These are phyloP conservation scores for Austroboletus rostrupii DNA, from an alignment of 1,284 basidiomycete genomes.

Conservation along the genomic window DNA sequence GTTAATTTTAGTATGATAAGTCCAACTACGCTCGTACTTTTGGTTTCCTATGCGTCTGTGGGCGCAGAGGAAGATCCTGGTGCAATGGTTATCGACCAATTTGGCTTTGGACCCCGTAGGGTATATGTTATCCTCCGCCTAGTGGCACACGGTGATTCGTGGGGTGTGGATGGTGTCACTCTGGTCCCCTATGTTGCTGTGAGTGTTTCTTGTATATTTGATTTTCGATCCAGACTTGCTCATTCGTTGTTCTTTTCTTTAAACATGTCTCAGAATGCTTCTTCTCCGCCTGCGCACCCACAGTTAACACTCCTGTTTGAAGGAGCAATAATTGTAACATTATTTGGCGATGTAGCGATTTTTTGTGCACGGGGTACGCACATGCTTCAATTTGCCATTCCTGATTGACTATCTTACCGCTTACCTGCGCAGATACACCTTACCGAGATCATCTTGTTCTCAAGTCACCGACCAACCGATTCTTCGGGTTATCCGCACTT, in stretches of 20 bases:
- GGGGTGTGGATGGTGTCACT: constrained; percentile 37
- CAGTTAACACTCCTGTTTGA: constrained; percentile 56
- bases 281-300: constrained; percentile 66
- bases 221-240: neutral
- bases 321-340: constrained; percentile 55
- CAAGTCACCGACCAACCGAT: constrained; percentile 62
- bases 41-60: constrained; percentile 58
- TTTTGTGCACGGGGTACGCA: constrained; percentile 59
- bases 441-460: constrained; percentile 71
- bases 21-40: constrained; percentile 50
- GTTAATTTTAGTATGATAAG: constrained; percentile 28
- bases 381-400: neutral
- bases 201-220: constrained; percentile 26
- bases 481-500: constrained; percentile 63
- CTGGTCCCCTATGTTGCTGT: constrained; percentile 75
- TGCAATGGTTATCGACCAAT: constrained; percentile 39
- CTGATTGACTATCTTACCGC: neutral
- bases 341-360: constrained; percentile 76
- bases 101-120: constrained; percentile 46
- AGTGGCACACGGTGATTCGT: constrained; percentile 24
- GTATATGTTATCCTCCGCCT: constrained; percentile 62
- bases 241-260: neutral
- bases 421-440: constrained; percentile 48
- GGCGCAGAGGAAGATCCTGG: constrained; percentile 45
- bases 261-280: constrained; percentile 49